phyloP scores from a whole-genome alignment of 768 basidiomycete species.

The Boletellus sp. region DNA sequence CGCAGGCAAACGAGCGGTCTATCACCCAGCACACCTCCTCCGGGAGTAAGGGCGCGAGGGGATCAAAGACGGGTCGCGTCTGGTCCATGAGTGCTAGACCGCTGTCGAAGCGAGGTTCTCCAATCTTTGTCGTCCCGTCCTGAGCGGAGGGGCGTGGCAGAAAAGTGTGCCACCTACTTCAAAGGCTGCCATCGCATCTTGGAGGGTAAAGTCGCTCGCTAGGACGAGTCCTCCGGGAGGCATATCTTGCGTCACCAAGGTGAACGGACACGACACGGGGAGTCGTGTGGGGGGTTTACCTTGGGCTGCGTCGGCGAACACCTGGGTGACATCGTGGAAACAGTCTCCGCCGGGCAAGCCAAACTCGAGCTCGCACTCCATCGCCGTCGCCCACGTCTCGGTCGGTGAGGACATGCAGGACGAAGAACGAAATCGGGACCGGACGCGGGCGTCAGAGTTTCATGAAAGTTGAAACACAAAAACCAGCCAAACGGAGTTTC shows the following conservation, averaged over 20 bases:
- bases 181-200: conserved; percentile 93
- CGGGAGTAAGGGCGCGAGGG: conserved; percentile 58
- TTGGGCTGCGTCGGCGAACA: conserved; percentile 57
- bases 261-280: conserved; percentile 5
- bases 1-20: conserved; percentile 71
- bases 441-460: not conserved
- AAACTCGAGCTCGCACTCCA: conserved; percentile 15
- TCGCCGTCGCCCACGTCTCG: conserved; percentile 8
- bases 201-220: conserved; percentile 65
- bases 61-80: conserved; percentile 53
- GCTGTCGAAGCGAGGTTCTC: conserved; percentile 86
- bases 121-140: conserved; percentile 63
- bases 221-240: conserved; percentile 58
- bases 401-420: conserved; percentile 3
- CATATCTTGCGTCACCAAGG: conserved; percentile 48
- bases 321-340: conserved; percentile 59
- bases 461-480: conserved; percentile 14
- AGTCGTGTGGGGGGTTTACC: conserved; percentile 40
- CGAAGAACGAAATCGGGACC: not conserved
- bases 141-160: conserved; percentile 12
- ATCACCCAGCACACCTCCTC: conserved; percentile 88
- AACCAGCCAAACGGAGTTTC: conserved; percentile 26
- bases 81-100: conserved; percentile 54
- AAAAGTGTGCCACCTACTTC: conserved; percentile 49
- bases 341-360: conserved; percentile 52